phyloP scores from a whole-genome alignment of 106 monocot genomes.

The Dioscorea alata region DNA sequence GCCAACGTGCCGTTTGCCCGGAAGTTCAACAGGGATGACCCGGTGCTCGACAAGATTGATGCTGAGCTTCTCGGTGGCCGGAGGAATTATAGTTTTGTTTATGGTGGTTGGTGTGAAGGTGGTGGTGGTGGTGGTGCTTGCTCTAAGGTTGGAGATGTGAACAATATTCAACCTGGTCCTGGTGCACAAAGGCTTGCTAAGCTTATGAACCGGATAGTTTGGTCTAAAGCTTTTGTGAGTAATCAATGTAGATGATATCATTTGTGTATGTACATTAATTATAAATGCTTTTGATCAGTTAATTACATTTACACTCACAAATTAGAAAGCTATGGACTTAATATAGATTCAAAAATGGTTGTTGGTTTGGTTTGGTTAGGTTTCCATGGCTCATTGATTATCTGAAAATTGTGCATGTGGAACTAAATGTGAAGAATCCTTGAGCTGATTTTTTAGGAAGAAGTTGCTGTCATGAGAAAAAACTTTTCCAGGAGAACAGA shows the following conservation, averaged over 20 bases:
- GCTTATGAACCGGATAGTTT: conserved; percentile 45
- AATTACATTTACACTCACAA: too few species aligned
- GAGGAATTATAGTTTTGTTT: conserved; percentile 13
- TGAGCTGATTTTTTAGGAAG: too few species aligned
- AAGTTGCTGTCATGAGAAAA: too few species aligned
- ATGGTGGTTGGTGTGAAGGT: conserved; percentile 62
- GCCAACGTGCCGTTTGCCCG: conserved; percentile 78
- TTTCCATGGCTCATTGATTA: too few species aligned
- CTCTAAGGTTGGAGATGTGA: conserved; percentile 24
- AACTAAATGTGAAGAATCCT: too few species aligned
- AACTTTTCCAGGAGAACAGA: too few species aligned
- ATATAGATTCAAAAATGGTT: too few species aligned
- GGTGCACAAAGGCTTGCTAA: conserved; percentile 35
- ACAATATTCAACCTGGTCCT: conserved; percentile 30
- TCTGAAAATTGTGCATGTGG: too few species aligned
- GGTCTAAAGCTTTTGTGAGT: conserved; percentile 25
- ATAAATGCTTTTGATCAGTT: too few species aligned
- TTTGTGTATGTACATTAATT: too few species aligned
- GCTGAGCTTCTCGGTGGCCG: conserved; percentile 36
- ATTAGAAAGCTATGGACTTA: too few species aligned
- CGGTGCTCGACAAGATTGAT: conserved; percentile 59
- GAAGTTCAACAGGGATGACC: conserved; percentile 50
- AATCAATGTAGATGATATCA: conserved; percentile 46
- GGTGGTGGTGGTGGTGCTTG: conserved; percentile 66
- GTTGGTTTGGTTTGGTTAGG: too few species aligned